Evolutionary conservation across 345 rosid genomes (phyloP), one percentile per base, ranked within the genome.

Genomic region (Schrenkiella parvula): DNA sequence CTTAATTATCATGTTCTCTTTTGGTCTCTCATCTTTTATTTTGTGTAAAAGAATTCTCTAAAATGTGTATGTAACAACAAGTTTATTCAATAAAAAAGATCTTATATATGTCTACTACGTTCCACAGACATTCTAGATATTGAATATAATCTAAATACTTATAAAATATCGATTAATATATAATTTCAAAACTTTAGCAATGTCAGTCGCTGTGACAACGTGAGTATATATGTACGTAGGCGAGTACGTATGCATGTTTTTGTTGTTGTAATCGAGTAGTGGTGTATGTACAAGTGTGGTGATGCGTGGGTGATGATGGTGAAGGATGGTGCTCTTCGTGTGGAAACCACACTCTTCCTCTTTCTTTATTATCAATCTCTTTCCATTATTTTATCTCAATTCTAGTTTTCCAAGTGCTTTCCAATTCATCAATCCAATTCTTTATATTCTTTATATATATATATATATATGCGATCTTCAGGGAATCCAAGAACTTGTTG

Each of bases 301-400:
- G 68, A 60, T 61, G 41, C 64, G 69, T 75, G 74, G n/a, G 74
- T 42, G 74, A 19, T 68, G 79, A 75, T 75, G 74, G 22, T 61
- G 79, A 70, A 63, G 61, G 70, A 54, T 76, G 66, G 71, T 76
- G 80, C 67, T 64, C 66, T 64, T 48, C 80, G 80, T 76, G 75
- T 76, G 80, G 71, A 65, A 76, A 56, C 80, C 80, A 76, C 76
- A 76, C 71, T 76, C 80, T 70, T 70, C 80, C 19, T 70, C 69
- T 63, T 76, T 76, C 60, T 76, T 76, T 64, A 76, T 57, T 64
- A 50, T 44, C 70, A 43, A 46, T 64, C 71, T 38, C 55, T 76
- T 70, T 70, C 71, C 43, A 23, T 28, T 43, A 11, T 75, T 68
- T 68, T 60, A 53, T 69, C 65, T 70, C 59, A 41, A 41, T 38